Base-by-base conservation (phyloP, 345 rosid genomes). In the Corchorus capsularis region DNA sequence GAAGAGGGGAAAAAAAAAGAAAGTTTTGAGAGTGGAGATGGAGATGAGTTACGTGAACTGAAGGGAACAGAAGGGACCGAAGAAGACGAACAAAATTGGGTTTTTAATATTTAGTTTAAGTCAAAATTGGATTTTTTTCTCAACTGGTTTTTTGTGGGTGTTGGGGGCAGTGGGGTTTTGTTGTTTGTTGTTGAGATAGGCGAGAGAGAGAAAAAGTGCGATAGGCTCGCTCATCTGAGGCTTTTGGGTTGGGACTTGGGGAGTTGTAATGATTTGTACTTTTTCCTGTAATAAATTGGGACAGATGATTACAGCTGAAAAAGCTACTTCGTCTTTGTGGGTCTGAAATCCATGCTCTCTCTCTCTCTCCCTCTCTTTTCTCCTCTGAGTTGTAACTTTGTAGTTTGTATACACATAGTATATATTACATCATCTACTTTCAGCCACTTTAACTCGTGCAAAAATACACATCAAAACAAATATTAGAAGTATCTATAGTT, bases 211-310 rank as follows among this genome's bases (percentile, higher is more conserved):
- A 20, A 17, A n/a, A 32, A 57, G 9, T 11, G 32, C 7, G 19
- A 27, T 27, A 27, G 27, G 27, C 27, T 27, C 27, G 27, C 27
- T 27, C 27, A 0, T 0, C 27, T 27, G 27, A 27, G 27, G 27
- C 14, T 63, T 39, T 22, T 35, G 3, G 37, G 5, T 27, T 27
- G 43, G 43, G 43, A 39, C 27, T 27, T 0, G 45, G 17, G 49
- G 10, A 19, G 35, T 14, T 4, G 34, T 16, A 13, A 50, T 7
- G 54, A 45, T 46, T 63, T 45, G 54, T 45, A 75, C 17, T 46
- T 74, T 61, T 62, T 22, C 37, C 59, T 14, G 64, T 49, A 16
- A 56, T 50, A 49, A 56, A 71, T 39, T 39, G 57, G 13, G 41
- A 47, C 6, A 63, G 11, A 34, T 60, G 46, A 46, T 49, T 8